Conservation (phyloP, 805 yeast genomes). For the Myxozyma udenii region DNA sequence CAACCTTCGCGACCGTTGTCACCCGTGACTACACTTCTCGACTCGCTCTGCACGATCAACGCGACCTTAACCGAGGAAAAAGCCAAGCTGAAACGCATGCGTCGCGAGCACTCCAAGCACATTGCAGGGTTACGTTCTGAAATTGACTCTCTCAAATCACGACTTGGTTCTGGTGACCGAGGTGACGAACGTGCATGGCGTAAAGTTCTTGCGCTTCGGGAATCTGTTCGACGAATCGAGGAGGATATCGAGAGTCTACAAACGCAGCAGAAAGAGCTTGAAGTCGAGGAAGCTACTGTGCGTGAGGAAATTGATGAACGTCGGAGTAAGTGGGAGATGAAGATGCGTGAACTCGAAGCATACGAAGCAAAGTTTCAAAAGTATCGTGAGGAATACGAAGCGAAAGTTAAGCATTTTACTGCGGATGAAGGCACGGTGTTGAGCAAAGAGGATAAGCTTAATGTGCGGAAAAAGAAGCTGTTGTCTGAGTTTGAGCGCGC, state of each 20-base stretch:
- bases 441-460: conserved; percentile 34
- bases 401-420: conserved; percentile 21
- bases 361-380: conserved; percentile 21
- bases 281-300: conserved; percentile 12
- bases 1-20: conserved; percentile 43
- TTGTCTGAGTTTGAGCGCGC: conserved; percentile 33
- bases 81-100: conserved; percentile 53
- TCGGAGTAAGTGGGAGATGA: conserved; percentile 27
- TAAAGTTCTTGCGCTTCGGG: conserved; percentile 52
- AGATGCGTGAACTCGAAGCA: conserved; percentile 18
- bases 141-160: conserved; percentile 51
- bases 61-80: conserved; percentile 58
- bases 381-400: conserved; percentile 22
- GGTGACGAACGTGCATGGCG: conserved; percentile 57
- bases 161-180: conserved; percentile 48
- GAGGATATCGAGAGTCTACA: conserved; percentile 34
- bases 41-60: conserved; percentile 62
- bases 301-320: conserved; percentile 5
- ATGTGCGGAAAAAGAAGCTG: conserved; percentile 31
- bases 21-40: conserved; percentile 63
- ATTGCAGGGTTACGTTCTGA: conserved; percentile 53
- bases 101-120: conserved; percentile 57
- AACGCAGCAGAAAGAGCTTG: conserved; percentile 13
- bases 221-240: conserved; percentile 43
- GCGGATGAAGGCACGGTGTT: conserved; percentile 32